Base-by-base conservation (phyloP, 129 eudicot genomes). In the Cynara cardunculus region DNA sequence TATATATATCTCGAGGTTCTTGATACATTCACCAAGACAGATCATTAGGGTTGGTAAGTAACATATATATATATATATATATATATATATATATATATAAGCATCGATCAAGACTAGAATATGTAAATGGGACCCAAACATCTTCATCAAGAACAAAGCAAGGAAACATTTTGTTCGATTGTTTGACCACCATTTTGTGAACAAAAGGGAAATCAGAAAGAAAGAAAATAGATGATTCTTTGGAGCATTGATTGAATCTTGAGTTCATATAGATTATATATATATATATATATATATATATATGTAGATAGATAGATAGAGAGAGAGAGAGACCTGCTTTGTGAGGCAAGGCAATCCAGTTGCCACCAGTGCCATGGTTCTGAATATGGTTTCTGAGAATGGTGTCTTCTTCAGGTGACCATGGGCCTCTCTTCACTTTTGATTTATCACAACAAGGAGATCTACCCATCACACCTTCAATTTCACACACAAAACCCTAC, bases 371-470 rank as follows among this genome's bases (percentile, higher is more conserved):
- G 80, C 97, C 97, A 90, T 87, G 78, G 27, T 78, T 89, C 11
- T 84, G 82, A 49, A 93, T 72, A 82, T 87, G 81, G 61, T 81
- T 87, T 74, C 73, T 89, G 79, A 93, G 97, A 31, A 75, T 89
- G 78, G 78, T 19, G 85, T 93, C 96, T 86, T 93, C 97, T 66
- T 93, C 92, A 84, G 89, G 90, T 24, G 97, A 93, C 97, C 97
- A 93, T 69, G 93, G 93, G 14, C 97, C 97, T 84, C 87, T 90
- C 86, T 93, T 93, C 64, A 93, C 96, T 81, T 90, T 90, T 31
- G 85, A 75, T 74, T 93, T 93, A 87, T 93, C 97, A 79, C 97
- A 93, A 71, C 97, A 93, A 35, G 97, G 97, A 56, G 89, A 80
- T 86, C 97, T 90, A 65, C 96, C 97, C 97, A 93, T 93, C 75